phyloP scores from a whole-genome alignment of 2,329 filamentous ascomycete genomes.

The Fusarium abutilonis region DNA sequence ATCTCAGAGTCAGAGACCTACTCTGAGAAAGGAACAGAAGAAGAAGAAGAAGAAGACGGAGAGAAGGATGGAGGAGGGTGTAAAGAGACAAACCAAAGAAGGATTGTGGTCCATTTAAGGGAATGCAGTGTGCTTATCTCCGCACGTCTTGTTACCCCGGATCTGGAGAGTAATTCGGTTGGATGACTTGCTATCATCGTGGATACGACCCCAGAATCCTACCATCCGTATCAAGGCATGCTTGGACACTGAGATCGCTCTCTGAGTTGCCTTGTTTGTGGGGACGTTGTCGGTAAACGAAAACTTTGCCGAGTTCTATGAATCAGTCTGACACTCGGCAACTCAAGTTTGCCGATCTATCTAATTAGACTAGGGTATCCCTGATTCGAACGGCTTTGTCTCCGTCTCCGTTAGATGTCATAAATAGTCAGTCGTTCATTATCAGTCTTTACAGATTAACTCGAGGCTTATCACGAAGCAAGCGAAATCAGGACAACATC shows the following conservation, averaged over 20 bases:
- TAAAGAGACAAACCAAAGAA: not conserved
- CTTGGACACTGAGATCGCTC: conserved; percentile 18
- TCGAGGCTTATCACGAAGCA: no score
- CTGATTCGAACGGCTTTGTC: no score
- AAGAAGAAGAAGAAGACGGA: not conserved
- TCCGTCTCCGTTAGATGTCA: not conserved
- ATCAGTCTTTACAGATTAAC: no score
- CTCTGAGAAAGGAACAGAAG: not conserved
- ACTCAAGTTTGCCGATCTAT: conserved; percentile 15
- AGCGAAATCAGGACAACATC: no score
- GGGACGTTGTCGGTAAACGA: conserved; percentile 21
- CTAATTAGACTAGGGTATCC: not conserved
- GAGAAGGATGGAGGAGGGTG: not conserved
- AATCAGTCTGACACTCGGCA: conserved; percentile 22
- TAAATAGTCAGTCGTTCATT: not conserved
- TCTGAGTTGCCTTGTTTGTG: conserved; percentile 20
- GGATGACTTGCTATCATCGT: conserved; percentile 12
- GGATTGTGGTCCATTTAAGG: conserved; percentile 31
- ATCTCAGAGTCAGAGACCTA: not conserved
- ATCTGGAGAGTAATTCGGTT: conserved; percentile 18
- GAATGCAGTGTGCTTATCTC: conserved; percentile 23
- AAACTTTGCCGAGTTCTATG: conserved; percentile 31
- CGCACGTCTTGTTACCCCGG: conserved; percentile 29
- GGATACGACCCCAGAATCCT: conserved; percentile 27
- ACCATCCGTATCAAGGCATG: conserved; percentile 6